Evolutionary conservation across 257 asterid species (phyloP).

Genomic region (Nicotiana knightiana): DNA sequence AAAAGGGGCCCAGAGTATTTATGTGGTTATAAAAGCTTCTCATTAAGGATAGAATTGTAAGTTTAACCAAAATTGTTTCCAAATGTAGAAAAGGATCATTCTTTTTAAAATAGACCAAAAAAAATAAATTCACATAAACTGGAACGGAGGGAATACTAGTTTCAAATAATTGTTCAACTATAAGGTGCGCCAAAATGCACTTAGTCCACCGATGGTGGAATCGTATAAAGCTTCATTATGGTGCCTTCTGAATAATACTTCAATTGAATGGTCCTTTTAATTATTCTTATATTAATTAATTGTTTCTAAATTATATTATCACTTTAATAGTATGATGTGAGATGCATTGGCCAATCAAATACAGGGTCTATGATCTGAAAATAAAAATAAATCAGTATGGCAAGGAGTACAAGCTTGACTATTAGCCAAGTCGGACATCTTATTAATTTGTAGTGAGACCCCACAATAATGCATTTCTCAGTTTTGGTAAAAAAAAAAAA

Average conservation of each 20-base stretch:
- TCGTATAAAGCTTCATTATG: not conserved
- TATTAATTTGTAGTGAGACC: not conserved
- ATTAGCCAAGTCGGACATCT: not conserved
- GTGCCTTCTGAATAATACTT: not conserved
- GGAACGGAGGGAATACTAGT: no score
- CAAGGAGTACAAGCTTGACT: not conserved
- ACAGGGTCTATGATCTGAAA: not conserved
- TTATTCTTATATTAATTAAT: not conserved
- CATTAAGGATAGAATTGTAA: no score
- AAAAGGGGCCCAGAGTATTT: no score
- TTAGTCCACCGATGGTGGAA: not conserved
- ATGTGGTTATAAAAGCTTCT: no score
- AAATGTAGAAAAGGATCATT: no score
- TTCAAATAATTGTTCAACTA: not conserved
- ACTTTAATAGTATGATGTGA: no score
- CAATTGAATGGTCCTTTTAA: not conserved
- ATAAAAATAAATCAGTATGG: not conserved
- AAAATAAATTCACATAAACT: no score
- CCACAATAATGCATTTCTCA: not conserved
- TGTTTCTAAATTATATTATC: not conserved
- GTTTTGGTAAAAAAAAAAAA: not conserved
- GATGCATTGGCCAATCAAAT: not conserved
- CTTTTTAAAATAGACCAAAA: no score
- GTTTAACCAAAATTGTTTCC: no score
- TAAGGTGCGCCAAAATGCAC: not conserved